These are phyloP conservation scores for Leptodontidium sp. DNA, from an alignment of 2,329 filamentous ascomycete species.

Conservation along the genomic window DNA sequence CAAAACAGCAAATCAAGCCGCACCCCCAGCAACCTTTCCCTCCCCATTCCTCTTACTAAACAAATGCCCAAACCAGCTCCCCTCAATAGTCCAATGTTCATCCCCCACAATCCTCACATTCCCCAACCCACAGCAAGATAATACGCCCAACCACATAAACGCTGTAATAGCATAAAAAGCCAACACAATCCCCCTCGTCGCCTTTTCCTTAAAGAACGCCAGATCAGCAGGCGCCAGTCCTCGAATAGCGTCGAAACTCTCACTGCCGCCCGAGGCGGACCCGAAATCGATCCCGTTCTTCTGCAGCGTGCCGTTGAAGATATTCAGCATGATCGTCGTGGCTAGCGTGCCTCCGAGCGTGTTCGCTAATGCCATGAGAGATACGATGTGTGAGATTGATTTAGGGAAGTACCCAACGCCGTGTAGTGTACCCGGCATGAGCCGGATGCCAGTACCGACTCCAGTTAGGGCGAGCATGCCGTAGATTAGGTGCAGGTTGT, in stretches of 20 bases:
- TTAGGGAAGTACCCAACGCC: constrained; percentile 67
- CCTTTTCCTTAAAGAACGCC: constrained; percentile 51
- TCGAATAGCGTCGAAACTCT: constrained; percentile 49
- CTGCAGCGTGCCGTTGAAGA: constrained; percentile 66
- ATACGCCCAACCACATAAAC: constrained; percentile 59
- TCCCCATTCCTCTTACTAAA: not conserved
- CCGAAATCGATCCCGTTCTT: constrained; percentile 19
- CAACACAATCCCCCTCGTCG: constrained; percentile 68
- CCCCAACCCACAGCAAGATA: constrained; percentile 55
- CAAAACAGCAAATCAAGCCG: not conserved
- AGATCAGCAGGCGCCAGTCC: constrained; percentile 49
- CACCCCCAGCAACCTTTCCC: not conserved
- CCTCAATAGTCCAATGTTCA: constrained; percentile 29
- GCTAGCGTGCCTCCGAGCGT: constrained; percentile 71
- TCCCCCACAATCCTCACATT: constrained; percentile 53
- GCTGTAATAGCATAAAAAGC: constrained; percentile 69
- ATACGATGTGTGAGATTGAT: constrained; percentile 65
- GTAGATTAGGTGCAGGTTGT: constrained; percentile 60
- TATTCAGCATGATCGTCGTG: constrained; percentile 72
- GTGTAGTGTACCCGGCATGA: constrained; percentile 69
- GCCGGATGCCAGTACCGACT: constrained; percentile 67
- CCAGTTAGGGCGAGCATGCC: constrained; percentile 73
- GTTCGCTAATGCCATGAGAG: constrained; percentile 64
- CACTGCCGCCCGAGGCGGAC: constrained; percentile 40
- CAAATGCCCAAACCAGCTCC: constrained; percentile 28